Evolutionary conservation across 768 basidiomycete species (phyloP).

Genomic region (Rhodocollybia butyracea): DNA sequence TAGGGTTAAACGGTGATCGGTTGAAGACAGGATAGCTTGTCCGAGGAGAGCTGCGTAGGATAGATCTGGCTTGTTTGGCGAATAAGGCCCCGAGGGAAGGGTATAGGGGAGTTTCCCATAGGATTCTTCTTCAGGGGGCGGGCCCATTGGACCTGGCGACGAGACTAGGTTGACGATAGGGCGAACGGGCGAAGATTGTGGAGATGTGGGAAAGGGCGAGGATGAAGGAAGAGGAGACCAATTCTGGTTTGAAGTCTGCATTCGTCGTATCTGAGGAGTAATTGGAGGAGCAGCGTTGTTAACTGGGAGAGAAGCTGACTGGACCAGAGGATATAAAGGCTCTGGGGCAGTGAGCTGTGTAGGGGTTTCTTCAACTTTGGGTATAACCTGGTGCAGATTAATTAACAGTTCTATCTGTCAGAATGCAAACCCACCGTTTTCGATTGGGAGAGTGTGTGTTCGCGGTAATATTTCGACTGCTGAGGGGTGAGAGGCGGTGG

Average conservation of each 20-base stretch:
- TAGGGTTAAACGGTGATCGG: conserved; percentile 79
- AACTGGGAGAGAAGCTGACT: conserved; percentile 18
- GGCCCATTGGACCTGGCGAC: conserved; percentile 78
- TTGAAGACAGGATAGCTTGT: conserved; percentile 86
- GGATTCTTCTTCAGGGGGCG: conserved; percentile 60
- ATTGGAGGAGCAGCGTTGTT: conserved; percentile 38
- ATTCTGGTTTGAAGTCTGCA: conserved; percentile 29
- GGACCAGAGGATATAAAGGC: conserved; percentile 16
- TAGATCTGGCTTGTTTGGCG: conserved; percentile 72
- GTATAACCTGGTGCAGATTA: conserved; percentile 12
- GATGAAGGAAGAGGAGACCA: conserved; percentile 56
- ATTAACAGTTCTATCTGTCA: not conserved
- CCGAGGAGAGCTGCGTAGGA: conserved; percentile 97
- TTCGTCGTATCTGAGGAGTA: conserved; percentile 47
- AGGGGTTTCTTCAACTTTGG: conserved; percentile 37
- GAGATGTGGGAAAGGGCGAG: conserved; percentile 59
- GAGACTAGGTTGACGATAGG: conserved; percentile 72
- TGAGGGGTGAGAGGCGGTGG: conserved; percentile 53
- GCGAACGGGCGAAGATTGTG: conserved; percentile 59
- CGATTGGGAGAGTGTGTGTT: conserved; percentile 34
- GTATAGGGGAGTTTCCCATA: conserved; percentile 68
- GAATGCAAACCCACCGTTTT: conserved; percentile 26
- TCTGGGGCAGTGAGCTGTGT: conserved; percentile 21
- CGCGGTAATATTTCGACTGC: conserved; percentile 59
- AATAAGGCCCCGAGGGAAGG: conserved; percentile 84